Conservation (phyloP, 2,329 filamentous ascomycete species). For the Fusarium sp. region DNA sequence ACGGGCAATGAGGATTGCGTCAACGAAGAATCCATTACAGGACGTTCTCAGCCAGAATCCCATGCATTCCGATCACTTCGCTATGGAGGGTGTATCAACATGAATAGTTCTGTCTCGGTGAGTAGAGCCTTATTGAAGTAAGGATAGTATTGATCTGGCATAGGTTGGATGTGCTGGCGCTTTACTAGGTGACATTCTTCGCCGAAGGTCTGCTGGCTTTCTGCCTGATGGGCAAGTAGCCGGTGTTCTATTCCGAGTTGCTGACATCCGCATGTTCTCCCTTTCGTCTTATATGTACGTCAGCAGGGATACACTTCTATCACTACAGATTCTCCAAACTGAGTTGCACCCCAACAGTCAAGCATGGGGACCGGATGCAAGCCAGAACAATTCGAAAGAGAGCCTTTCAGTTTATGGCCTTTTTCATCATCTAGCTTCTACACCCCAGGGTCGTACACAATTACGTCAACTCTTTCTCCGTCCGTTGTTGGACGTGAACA, state of each 20-base stretch:
- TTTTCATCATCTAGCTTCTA: slow-evolving; percentile 79
- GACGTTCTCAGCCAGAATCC: slow-evolving; percentile 58
- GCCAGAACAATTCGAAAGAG: slow-evolving; percentile 76
- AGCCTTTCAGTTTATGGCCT: slow-evolving; percentile 86
- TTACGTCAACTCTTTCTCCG: slow-evolving; percentile 86
- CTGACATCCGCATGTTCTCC: slow-evolving; percentile 79
- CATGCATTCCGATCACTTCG: slow-evolving; percentile 73
- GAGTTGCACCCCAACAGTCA: slow-evolving; percentile 87
- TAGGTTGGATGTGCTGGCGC: slow-evolving; percentile 88
- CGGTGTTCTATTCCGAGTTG: slow-evolving; percentile 66
- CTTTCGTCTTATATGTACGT: slow-evolving; percentile 78
- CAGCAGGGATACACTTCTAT: slow-evolving; percentile 81
- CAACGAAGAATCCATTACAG: slow-evolving; percentile 49
- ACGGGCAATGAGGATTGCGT: slow-evolving; percentile 14
- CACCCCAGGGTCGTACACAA: slow-evolving; percentile 79
- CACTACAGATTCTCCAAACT: slow-evolving; percentile 85
- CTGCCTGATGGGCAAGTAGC: slow-evolving; percentile 69
- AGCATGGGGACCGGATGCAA: slow-evolving; percentile 68
- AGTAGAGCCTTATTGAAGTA: not conserved
- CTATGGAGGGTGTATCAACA: slow-evolving; percentile 76
- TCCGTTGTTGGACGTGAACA: slow-evolving; percentile 74
- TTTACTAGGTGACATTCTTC: slow-evolving; percentile 81
- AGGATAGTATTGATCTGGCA: slow-evolving; percentile 16
- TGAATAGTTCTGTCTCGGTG: slow-evolving; percentile 79
- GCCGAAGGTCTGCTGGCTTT: slow-evolving; percentile 68